Base-by-base conservation (phyloP, 2,329 filamentous ascomycete species). In the Neonectria coccinea region DNA sequence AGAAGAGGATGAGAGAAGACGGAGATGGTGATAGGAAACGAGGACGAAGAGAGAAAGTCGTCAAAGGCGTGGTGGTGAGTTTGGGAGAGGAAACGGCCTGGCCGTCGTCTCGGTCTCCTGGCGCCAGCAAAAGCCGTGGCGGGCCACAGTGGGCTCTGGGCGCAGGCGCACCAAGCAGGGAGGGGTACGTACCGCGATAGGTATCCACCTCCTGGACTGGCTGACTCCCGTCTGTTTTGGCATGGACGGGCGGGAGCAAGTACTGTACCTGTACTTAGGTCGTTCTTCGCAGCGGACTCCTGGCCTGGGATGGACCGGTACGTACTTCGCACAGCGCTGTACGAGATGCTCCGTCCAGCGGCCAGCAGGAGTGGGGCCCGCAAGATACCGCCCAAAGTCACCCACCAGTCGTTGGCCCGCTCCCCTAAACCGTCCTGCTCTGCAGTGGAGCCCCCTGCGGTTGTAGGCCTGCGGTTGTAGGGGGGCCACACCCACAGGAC, bases 21-120 rank as follows among this genome's bases (percentile, higher is more conserved):
- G 70, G 69, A 69, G 72, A 67, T 71, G 69, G 68, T 70, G 67
- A 73, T 70, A 70, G 70, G 66, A 69, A 67, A 69, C 63, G 67
- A 71, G 68, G 67, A 64, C 42, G 62, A 33, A 33, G 63, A 65
- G 56, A 56, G 52, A 62, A 66, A 56, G 51, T 59, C 57, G 65
- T 54, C 65, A 48, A 41, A 69, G 63, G 67, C 62, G 63, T 69
- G 70, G 70, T 70, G 69, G 66, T 67, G 68, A 71, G 67, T 66
- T 67, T 71, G 72, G 67, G 70, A 71, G 69, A 72, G 62, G 68
- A 74, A 71, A 69, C 70, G 66, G 63, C 59, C 59, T 51, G 61
- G 64, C 64, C 51, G 33, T 42, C 51, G 33, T 42, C 56, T 62
- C 56, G 60, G 33, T 67, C 65, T 67, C 58, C 66, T 68, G 55